Base-by-base conservation (phyloP, 306 rosid species). In the Sindora glabra region DNA sequence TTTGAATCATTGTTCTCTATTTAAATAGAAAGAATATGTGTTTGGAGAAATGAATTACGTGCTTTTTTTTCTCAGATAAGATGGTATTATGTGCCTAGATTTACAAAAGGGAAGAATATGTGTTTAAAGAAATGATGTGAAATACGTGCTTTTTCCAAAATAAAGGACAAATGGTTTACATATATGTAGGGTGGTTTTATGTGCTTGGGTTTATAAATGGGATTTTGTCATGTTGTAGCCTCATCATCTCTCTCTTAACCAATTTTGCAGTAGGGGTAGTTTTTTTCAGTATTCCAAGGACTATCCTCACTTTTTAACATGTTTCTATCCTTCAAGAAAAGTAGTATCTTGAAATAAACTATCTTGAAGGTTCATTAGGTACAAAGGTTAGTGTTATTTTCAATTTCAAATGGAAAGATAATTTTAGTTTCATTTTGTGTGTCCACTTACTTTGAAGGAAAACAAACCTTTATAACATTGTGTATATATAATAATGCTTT, bases 281-380 rank as follows among this genome's bases (percentile, higher is more conserved):
- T 57, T 23, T 11, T 16, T 48, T 25, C 24, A 16, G 12, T 8
- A 10, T n/a, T n/a, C n/a, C n/a, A 34, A 26, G 24, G 32, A 11
- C 16, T 21, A 56, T 54, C 37, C 46, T 44, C 13, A 11, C 14
- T 42, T 16, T 38, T 36, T 8, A 9, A 39, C 25, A n/a, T 40
- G 15, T 51, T 19, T 40, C 6, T 33, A 56, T 36, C 65, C 19
- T 49, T 48, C 61, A 89, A 92, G 97, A 92, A 78, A 83, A 25
- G 66, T 50, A 73, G 27, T 3, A 81, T 55, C 75, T 81, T 51
- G 89, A 79, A 38, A 83, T 81, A 6, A 11, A 89, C 70, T 52
- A 59, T 55, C 97, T 95, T 0, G 81, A 21, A 16, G 95, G 97
- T 53, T 92, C 97, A 56, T 89, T 89, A 6, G 95, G 95, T 69